Evolutionary conservation across 2,329 filamentous ascomycete genomes (phyloP), one percentile per base, ranked within the genome.

Genomic region (Aspergillus fumigatiaffinis): DNA sequence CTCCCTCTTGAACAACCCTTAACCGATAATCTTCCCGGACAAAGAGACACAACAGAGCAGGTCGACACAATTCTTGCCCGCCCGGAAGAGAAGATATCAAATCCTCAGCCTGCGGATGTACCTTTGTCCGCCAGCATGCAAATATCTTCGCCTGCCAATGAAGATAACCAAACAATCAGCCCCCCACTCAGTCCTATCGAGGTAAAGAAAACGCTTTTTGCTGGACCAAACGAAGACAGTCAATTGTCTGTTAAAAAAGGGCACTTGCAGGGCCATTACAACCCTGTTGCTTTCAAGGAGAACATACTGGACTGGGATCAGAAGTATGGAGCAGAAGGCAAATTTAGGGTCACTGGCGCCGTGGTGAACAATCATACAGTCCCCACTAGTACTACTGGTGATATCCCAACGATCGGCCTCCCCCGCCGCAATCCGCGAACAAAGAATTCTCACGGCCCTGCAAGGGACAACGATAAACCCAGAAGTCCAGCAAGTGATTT

Each of bases 281-380:
- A 77, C 42, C 79, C 82, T 0, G 72, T 86, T 7, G 63, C 69
- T 8, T 86, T 86, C 66, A 78, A 77, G 60, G 72, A 74, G 38
- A 78, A 76, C 52, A 66, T 84, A 55, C 72, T 73, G 42, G 63
- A 75, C 25, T 78, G 80, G 55, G 80, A 84, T 64, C 72, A 79
- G 23, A 85, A 84, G 63, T 86, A 86, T 68, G 73, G 76, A 44
- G 57, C 72, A 49, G 69, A 75, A 32, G 81, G 80, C 8, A 79
- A 77, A 50, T 83, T 77, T 56, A 74, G 72, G 63, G 77, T 78
- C 49, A 59, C 65, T 20, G 52, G 62, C 32, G 55, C 60, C 9
- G 55, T 49, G 3, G 50, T 55, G 10, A 47, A 26, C 8, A 41
- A 58, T 14, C 53, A 44, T 4, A 56, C 54, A n/a, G 59, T 59